These are phyloP conservation scores for Nicotiana paniculata DNA, from an alignment of 257 asterid species.

Conservation along the genomic window DNA sequence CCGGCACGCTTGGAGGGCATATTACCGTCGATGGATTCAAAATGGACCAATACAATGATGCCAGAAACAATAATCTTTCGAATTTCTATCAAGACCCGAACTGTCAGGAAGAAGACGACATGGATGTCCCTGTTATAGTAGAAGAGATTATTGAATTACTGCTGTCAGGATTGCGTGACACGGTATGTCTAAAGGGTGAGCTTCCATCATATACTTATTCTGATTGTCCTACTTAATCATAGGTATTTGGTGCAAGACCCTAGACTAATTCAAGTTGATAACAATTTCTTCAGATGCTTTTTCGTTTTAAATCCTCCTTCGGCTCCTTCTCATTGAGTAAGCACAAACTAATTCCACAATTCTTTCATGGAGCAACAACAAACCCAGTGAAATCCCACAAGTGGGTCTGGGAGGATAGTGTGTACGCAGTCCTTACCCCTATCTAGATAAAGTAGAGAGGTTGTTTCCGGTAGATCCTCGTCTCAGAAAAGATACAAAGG, in stretches of 20 bases:
- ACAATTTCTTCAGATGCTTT: neutral
- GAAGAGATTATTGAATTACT: conserved; percentile 78
- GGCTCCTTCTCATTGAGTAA: neutral
- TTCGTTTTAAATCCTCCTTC: neutral
- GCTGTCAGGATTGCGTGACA: conserved; percentile 73
- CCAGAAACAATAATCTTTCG: conserved; percentile 25
- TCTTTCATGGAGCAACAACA: neutral
- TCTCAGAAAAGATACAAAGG: no score
- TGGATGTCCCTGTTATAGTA: conserved; percentile 79
- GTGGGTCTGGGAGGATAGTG: no score
- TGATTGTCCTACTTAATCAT: neutral
- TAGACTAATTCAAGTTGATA: neutral
- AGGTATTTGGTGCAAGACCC: neutral
- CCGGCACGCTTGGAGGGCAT: conserved; percentile 51
- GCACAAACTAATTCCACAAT: neutral
- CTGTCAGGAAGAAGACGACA: conserved; percentile 60
- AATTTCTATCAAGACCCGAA: conserved; percentile 30
- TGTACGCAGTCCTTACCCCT: no score
- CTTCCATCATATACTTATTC: conserved; percentile 17
- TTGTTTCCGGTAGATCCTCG: no score
- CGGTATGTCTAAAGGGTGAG: conserved; percentile 53
- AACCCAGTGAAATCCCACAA: no score
- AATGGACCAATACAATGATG: conserved; percentile 26
- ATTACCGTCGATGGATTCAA: conserved; percentile 25
- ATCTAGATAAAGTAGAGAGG: no score